These are phyloP conservation scores for Penicillium sp. DNA, from an alignment of 2,329 filamentous ascomycete species.

Conservation along the genomic window DNA sequence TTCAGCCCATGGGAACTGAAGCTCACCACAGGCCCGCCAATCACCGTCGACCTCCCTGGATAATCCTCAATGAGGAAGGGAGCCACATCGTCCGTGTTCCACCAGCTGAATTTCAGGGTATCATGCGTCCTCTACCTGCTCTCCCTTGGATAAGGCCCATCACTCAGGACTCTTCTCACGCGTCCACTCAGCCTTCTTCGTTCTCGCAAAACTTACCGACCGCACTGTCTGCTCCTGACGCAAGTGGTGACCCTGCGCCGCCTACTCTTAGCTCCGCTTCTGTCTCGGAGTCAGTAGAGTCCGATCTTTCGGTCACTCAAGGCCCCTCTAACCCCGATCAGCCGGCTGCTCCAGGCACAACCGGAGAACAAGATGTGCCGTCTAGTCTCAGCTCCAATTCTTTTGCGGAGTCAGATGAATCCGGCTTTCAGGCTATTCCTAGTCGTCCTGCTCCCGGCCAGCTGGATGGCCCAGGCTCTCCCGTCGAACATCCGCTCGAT, in stretches of 20 bases:
- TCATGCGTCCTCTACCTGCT: not conserved
- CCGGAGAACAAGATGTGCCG: no score
- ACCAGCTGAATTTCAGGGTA: conserved; percentile 3
- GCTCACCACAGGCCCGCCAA: not conserved
- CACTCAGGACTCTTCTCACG: not conserved
- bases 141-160: not conserved
- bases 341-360: not conserved
- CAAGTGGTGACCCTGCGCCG: not conserved
- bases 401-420: no score
- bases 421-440: not conserved
- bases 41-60: conserved; percentile 45
- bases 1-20: conserved; percentile 22
- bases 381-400: no score
- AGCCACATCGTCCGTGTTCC: not conserved
- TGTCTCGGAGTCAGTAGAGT: no score
- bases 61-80: conserved; percentile 28
- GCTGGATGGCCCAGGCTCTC: no score
- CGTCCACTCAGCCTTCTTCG: not conserved
- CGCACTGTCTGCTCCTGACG: not conserved
- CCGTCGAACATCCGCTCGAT: no score
- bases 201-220: not conserved
- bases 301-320: not conserved
- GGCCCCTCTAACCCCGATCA: no score
- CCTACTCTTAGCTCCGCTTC: no score
- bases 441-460: no score